Evolutionary conservation across 495 filamentous ascomycete genomes (phyloP).

Genomic region (Penicillium daleae): DNA sequence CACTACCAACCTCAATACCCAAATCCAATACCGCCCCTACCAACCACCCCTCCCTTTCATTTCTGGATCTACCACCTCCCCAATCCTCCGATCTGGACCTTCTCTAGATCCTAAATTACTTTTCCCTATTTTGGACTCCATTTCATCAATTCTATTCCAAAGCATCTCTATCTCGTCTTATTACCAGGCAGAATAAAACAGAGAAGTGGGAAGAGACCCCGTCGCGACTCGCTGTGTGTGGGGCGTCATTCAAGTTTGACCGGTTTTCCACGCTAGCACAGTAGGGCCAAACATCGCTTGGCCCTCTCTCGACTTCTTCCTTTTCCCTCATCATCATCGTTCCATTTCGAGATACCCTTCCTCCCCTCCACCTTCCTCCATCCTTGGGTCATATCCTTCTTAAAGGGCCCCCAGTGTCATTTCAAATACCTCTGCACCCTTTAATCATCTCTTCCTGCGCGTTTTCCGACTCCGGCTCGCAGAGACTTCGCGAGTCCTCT

Average conservation of each 20-base stretch:
- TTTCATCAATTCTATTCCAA: conserved; percentile 11
- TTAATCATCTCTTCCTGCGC: conserved; percentile 28
- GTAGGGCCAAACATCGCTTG: conserved; percentile 55
- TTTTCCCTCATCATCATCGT: conserved; percentile 39
- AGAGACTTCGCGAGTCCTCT: conserved; percentile 29
- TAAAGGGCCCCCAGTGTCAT: conserved; percentile 20
- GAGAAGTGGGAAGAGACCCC: conserved; percentile 24
- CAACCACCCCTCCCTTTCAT: conserved; percentile 29
- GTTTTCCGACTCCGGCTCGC: conserved; percentile 26
- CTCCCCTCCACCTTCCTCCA: conserved; percentile 20
- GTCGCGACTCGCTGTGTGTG: conserved; percentile 47
- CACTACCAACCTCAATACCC: conserved; percentile 12
- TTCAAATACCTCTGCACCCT: conserved; percentile 20
- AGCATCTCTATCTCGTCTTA: conserved; percentile 15
- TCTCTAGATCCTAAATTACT: conserved; percentile 8
- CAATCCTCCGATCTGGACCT: neutral
- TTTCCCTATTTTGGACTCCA: conserved; percentile 15
- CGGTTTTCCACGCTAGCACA: conserved; percentile 51
- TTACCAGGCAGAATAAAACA: conserved; percentile 28
- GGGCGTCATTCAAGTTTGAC: conserved; percentile 44
- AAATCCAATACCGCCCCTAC: conserved; percentile 21
- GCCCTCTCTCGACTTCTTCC: conserved; percentile 49
- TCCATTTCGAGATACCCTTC: conserved; percentile 46
- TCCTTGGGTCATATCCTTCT: conserved; percentile 13
- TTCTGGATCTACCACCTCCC: conserved; percentile 27